Evolutionary conservation across 1,139 yeast species (phyloP), one percentile per base, ranked within the genome.

Genomic region (Yamadazyma buinensis): DNA sequence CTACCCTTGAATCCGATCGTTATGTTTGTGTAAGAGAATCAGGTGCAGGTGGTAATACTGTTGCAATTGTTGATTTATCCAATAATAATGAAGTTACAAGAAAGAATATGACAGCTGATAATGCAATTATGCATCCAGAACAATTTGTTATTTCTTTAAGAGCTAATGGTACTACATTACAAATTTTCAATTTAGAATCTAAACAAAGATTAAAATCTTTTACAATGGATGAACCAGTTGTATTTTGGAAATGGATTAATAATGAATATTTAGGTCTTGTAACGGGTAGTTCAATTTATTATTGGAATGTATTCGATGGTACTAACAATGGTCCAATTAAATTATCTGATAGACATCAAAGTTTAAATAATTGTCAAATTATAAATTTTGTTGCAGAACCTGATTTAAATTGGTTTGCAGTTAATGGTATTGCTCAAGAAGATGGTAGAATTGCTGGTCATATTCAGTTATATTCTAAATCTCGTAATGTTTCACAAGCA

Each of bases 81-180:
- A 80, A 86, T 55, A 80, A 80, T 65, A 75, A 79, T 49, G 81
- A 86, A 48, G 78, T 80, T 21, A 72, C 78, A 29, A 80, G 95
- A 54, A 90, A 94, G 65, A 84, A 85, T 59, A 94, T 94, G 96
- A 78, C 87, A 37, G 99, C 98, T 32, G 99, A 94, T 64, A 85
- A 90, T 46, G 97, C 97, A 34, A 92, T 94, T 55, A 83, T 94
- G 95, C 95, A 90, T 60, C 97, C 98, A 13, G 58, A 67, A 20
- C 83, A 87, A 59, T 77, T 81, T 62, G 90, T 92, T 46, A 90
- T 94, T 50, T 88, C 96, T 15, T 77, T 94, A 46, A 77, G 97
- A 55, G 97, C 98, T 30, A 94, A 90, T 54, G 97, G 97, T 46
- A 87, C 96, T 37, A 88, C 96, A 29, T 76, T 90, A 43, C 98